Conservation (phyloP, 208 protist species). For the Vickermania spadyakhi region DNA sequence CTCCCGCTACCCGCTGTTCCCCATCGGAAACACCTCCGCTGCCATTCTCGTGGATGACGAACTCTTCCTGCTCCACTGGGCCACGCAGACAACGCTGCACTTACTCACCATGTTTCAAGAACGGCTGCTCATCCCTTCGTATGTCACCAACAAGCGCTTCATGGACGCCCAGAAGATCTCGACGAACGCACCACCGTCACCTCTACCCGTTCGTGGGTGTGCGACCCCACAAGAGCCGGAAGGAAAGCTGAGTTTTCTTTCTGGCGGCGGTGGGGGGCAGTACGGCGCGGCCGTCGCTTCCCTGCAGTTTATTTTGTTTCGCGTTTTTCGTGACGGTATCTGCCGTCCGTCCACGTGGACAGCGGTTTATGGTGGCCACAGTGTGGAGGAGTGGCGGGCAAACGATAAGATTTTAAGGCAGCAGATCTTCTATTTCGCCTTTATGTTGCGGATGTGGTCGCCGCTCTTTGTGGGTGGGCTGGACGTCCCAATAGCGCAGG, state of each 20-base stretch:
- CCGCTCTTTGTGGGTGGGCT: slow-evolving; percentile 60
- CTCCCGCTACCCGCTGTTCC: slow-evolving; percentile 21
- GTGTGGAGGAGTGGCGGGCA: slow-evolving; percentile 25
- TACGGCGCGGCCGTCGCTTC: slow-evolving; percentile 54
- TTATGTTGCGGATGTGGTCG: slow-evolving; percentile 63
- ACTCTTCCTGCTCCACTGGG: slow-evolving; percentile 77
- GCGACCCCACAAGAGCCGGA: slow-evolving; percentile 57
- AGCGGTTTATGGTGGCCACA: slow-evolving; percentile 41
- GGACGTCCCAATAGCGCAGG: slow-evolving; percentile 4
- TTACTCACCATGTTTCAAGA: slow-evolving; percentile 72
- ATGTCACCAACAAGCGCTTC: slow-evolving; percentile 48
- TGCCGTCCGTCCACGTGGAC: slow-evolving; percentile 57
- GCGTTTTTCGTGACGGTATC: slow-evolving; percentile 60
- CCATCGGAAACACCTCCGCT: slow-evolving; percentile 27
- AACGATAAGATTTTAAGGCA: slow-evolving; percentile 52
- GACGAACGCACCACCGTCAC: neutral
- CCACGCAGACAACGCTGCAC: slow-evolving; percentile 65
- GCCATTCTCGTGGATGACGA: slow-evolving; percentile 41
- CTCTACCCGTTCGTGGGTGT: slow-evolving; percentile 25
- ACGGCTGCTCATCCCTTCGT: slow-evolving; percentile 52
- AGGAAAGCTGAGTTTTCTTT: slow-evolving; percentile 24
- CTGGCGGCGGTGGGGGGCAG: slow-evolving; percentile 67
- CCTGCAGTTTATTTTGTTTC: slow-evolving; percentile 71
- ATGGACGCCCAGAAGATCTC: slow-evolving; percentile 11
- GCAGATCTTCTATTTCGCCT: slow-evolving; percentile 78